phyloP scores from a whole-genome alignment of 345 rosid genomes.

The Physaria fendleri region DNA sequence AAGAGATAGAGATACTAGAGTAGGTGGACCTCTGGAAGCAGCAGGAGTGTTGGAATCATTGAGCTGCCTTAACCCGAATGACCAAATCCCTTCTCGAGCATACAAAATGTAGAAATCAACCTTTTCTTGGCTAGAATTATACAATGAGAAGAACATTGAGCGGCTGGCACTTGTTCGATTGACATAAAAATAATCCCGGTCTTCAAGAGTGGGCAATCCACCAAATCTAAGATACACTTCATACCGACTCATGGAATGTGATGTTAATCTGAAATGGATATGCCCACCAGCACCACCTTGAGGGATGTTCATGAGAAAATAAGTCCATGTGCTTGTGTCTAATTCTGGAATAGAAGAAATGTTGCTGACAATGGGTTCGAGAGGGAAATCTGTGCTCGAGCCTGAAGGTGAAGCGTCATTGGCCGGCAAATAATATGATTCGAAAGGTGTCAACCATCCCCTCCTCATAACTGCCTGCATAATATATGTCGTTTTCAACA shows the following conservation, averaged over 20 bases:
- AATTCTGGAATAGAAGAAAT: slow-evolving; percentile 38
- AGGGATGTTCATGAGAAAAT: slow-evolving; percentile 69
- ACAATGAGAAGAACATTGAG: slow-evolving; percentile 55
- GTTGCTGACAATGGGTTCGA: slow-evolving; percentile 72
- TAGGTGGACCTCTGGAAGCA: slow-evolving; percentile 34
- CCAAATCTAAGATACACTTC: slow-evolving; percentile 77
- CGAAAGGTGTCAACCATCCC: slow-evolving; percentile 52
- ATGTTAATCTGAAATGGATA: slow-evolving; percentile 56
- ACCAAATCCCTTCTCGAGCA: slow-evolving; percentile 88
- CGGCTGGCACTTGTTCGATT: slow-evolving; percentile 53
- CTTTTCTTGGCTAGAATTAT: slow-evolving; percentile 67
- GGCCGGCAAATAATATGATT: slow-evolving; percentile 73
- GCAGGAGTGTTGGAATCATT: slow-evolving; percentile 22
- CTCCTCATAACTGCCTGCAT: slow-evolving; percentile 77
- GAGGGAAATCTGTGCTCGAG: slow-evolving; percentile 50
- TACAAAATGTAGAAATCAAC: slow-evolving; percentile 82
- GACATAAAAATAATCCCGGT: slow-evolving; percentile 77
- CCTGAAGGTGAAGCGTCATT: slow-evolving; percentile 44
- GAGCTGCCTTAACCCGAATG: slow-evolving; percentile 60
- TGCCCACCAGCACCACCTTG: slow-evolving; percentile 90
- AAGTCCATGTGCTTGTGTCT: slow-evolving; percentile 58
- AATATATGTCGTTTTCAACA: background rate
- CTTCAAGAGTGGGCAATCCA: slow-evolving; percentile 61
- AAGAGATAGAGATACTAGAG: slow-evolving; percentile 67
- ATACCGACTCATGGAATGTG: slow-evolving; percentile 45